Evolutionary conservation across 805 yeast species (phyloP).

Genomic region (Yarrowia bubula): DNA sequence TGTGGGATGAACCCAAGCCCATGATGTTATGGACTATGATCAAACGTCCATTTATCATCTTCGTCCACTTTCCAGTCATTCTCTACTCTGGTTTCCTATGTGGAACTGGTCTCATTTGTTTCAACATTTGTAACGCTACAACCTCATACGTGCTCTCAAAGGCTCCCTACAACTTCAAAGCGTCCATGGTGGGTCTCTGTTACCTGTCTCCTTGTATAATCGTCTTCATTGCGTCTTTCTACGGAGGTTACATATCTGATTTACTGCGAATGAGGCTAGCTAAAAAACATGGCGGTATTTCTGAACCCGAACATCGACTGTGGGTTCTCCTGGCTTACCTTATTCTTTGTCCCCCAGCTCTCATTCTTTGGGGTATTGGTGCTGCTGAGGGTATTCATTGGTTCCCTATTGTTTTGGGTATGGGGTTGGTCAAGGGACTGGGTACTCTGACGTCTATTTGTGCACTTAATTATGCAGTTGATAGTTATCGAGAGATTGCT

Average conservation of each 20-base stretch:
- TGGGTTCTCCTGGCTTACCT: constrained; percentile 46
- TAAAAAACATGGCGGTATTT: constrained; percentile 43
- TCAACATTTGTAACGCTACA: constrained; percentile 24
- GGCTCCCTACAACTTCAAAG: constrained; percentile 22
- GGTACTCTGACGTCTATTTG: constrained; percentile 47
- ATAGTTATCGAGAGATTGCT: constrained; percentile 46
- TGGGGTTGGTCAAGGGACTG: constrained; percentile 47
- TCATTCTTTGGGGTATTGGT: constrained; percentile 55
- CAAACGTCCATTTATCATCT: constrained; percentile 17
- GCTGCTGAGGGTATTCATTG: constrained; percentile 49
- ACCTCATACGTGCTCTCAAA: constrained; percentile 6
- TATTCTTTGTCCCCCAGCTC: constrained; percentile 47
- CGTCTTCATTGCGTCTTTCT: not conserved
- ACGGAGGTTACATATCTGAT: constrained; percentile 24
- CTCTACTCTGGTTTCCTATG: constrained; percentile 11
- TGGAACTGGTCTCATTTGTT: constrained; percentile 21
- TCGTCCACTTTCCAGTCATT: constrained; percentile 1
- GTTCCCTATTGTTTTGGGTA: constrained; percentile 48
- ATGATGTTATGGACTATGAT: constrained; percentile 15
- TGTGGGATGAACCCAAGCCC: constrained; percentile 17
- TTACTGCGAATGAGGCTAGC: constrained; percentile 10
- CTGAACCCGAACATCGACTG: constrained; percentile 52
- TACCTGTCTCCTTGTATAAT: constrained; percentile 9
- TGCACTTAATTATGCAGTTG: constrained; percentile 49
- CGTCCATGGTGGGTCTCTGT: constrained; percentile 17